phyloP scores from a whole-genome alignment of 192 early-diverging fungal genomes.

The Coemansia sp. region DNA sequence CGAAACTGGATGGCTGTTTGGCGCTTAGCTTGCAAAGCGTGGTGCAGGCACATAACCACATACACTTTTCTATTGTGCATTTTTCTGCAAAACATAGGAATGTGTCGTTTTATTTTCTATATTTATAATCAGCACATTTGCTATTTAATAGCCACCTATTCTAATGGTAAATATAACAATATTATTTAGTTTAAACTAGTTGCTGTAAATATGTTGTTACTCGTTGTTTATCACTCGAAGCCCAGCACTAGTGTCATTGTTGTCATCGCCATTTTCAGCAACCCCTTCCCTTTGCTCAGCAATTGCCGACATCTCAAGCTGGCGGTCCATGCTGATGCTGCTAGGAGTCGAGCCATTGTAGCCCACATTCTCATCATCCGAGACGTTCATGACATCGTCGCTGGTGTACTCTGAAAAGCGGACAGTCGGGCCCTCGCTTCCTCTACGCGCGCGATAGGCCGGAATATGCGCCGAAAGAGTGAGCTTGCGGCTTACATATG shows the following conservation, averaged over 20 bases:
- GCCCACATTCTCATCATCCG: background rate
- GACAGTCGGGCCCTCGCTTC: conserved; percentile 8
- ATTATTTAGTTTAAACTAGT: too few relatives aligned
- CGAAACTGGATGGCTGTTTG: too few relatives aligned
- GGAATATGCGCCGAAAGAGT: conserved; percentile 23
- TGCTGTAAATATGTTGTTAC: background rate
- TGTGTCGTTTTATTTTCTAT: too few relatives aligned
- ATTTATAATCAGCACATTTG: too few relatives aligned
- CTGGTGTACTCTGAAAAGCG: conserved; percentile 15
- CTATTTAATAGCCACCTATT: too few relatives aligned
- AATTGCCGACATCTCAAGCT: conserved; percentile 10
- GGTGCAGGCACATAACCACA: too few relatives aligned
- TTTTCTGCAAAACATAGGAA: too few relatives aligned
- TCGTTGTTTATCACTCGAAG: background rate
- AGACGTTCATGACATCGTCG: conserved; percentile 7
- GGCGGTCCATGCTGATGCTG: conserved; percentile 13
- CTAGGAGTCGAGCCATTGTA: background rate
- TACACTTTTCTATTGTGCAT: too few relatives aligned
- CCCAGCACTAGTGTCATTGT: background rate
- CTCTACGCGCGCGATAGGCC: conserved; percentile 16
- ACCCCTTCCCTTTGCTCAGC: background rate
- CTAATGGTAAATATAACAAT: too few relatives aligned
- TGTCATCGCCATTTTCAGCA: background rate
- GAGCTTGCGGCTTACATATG: conserved; percentile 28
- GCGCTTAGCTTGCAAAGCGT: too few relatives aligned